Conservation (phyloP, 257 asterid genomes). For the Solanum peruvianum region DNA sequence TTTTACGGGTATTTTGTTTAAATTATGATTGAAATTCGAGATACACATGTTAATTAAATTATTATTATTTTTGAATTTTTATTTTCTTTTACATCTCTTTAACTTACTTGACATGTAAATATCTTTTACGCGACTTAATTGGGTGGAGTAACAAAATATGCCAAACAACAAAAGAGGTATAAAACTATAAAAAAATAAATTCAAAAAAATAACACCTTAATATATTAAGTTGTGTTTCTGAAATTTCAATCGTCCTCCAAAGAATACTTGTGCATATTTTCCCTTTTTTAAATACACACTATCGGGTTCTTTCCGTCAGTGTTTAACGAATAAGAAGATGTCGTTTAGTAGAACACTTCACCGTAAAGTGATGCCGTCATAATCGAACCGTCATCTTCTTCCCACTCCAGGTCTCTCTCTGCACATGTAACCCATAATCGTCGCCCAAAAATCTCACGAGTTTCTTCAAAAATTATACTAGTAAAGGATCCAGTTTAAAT, state of each 20-base stretch:
- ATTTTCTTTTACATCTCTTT: fast-evolving
- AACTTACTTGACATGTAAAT: too few species aligned
- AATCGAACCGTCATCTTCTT: not conserved
- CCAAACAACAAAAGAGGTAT: too few species aligned
- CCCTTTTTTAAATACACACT: not conserved
- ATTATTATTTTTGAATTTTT: too few species aligned
- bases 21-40: too few species aligned
- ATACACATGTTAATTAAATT: too few species aligned
- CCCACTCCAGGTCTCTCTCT: not conserved
- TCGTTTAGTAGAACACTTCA: not conserved
- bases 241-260: too few species aligned
- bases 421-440: not conserved
- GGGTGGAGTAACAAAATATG: fast-evolving
- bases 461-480: not conserved
- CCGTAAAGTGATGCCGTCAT: not conserved
- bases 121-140: too few species aligned
- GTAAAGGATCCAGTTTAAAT: not conserved
- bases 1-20: too few species aligned
- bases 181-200: too few species aligned
- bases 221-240: too few species aligned
- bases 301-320: not conserved
- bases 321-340: not conserved
- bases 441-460: not conserved
- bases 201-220: too few species aligned
- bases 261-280: too few species aligned